phyloP scores from a whole-genome alignment of 176 grass and related monocot genomes.

The Saccharum spontaneum region DNA sequence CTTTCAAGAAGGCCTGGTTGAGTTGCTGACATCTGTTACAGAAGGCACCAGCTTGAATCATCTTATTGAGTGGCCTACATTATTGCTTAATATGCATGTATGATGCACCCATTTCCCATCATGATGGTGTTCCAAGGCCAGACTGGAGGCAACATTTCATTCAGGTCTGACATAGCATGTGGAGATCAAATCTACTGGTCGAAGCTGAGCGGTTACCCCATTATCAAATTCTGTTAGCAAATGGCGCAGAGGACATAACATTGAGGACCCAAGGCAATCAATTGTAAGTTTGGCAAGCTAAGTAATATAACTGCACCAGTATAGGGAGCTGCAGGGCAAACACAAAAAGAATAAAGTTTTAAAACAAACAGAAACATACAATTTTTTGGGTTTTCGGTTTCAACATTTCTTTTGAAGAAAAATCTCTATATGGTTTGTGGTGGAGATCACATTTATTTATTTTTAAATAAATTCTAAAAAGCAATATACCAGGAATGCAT shows the following conservation, averaged over 20 bases:
- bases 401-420: background rate
- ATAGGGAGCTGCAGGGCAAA: background rate
- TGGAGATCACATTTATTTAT: background rate
- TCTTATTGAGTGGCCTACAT: background rate
- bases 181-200: background rate
- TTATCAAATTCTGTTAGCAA: background rate
- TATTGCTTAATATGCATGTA: background rate
- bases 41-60: background rate
- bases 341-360: background rate
- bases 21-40: slow-evolving; percentile 1
- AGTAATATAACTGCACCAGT: background rate
- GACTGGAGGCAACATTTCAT: background rate
- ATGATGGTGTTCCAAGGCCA: background rate
- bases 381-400: background rate
- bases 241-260: background rate
- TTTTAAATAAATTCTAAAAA: background rate
- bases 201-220: background rate
- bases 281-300: background rate
- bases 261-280: background rate
- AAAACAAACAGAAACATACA: background rate
- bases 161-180: background rate
- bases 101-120: background rate
- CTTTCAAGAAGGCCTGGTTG: slow-evolving; percentile 50
- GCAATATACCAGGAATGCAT: background rate
- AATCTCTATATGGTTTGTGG: background rate